phyloP scores from a whole-genome alignment of 345 rosid species.

The Populus euphratica region DNA sequence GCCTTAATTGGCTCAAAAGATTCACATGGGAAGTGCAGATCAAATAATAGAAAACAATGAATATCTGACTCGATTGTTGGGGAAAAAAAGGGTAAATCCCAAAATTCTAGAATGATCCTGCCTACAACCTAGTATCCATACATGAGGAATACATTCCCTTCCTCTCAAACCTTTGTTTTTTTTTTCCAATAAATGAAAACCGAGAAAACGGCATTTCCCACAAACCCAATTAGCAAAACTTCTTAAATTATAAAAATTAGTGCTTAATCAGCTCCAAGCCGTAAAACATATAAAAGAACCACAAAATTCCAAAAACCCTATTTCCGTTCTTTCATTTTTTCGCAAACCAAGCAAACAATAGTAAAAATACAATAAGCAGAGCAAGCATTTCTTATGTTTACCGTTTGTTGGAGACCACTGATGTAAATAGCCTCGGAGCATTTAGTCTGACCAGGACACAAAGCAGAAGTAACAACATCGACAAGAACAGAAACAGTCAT shows the following conservation, averaged over 20 bases:
- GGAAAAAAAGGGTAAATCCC: not conserved
- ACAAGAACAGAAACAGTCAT: conserved; percentile 65
- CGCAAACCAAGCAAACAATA: not conserved
- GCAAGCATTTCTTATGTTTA: not conserved
- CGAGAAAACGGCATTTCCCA: not conserved
- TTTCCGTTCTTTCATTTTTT: not conserved
- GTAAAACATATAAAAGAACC: not conserved
- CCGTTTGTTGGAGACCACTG: conserved; percentile 55
- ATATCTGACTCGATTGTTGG: not conserved
- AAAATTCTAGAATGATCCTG: not conserved
- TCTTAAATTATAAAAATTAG: not conserved
- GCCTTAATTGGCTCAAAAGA: not conserved
- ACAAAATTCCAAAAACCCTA: not conserved
- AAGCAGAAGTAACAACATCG: conserved; percentile 46
- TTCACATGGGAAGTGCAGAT: not conserved
- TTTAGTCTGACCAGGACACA: conserved; percentile 46
- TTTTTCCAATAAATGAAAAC: not conserved
- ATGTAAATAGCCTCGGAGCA: conserved; percentile 51
- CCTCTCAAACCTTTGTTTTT: not conserved
- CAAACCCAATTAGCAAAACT: not conserved
- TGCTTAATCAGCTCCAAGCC: not conserved
- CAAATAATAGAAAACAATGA: not conserved
- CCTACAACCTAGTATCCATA: not conserved
- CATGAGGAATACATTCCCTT: not conserved
- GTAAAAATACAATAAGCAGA: not conserved